These are phyloP conservation scores for Verticillium alfalfae DNA, from an alignment of 2,329 filamentous ascomycete species.

Conservation along the genomic window DNA sequence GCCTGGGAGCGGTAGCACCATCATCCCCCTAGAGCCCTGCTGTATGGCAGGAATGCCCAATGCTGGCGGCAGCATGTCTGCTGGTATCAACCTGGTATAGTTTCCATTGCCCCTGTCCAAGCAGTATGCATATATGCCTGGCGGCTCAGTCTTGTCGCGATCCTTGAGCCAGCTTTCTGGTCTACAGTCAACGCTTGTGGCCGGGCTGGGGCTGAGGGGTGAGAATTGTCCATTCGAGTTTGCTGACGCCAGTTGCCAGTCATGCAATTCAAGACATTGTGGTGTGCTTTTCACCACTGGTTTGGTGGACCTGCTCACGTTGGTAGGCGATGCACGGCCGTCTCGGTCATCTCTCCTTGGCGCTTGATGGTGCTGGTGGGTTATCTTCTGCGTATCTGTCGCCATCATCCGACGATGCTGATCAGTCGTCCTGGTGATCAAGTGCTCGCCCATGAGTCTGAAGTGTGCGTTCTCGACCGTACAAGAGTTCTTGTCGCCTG, in stretches of 20 bases:
- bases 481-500: no score
- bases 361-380: no score
- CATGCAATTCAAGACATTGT: slow-evolving; percentile 3
- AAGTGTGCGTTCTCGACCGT: no score
- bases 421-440: no score
- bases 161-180: slow-evolving; percentile 8
- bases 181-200: slow-evolving; percentile 2
- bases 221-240: slow-evolving; percentile 16
- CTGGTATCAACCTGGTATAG: slow-evolving; percentile 49
- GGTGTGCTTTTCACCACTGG: background rate
- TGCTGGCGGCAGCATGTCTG: slow-evolving; percentile 43
- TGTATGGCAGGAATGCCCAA: slow-evolving; percentile 37
- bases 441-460: no score
- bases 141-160: slow-evolving; percentile 10
- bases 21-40: slow-evolving; percentile 32
- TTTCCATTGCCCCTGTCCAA: slow-evolving; percentile 47
- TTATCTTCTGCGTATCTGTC: background rate
- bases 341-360: background rate
- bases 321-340: background rate
- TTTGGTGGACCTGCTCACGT: background rate
- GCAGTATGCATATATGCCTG: slow-evolving; percentile 40
- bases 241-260: slow-evolving; percentile 5
- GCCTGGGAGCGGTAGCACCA: slow-evolving; percentile 37
- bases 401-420: background rate
- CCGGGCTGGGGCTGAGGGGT: slow-evolving; percentile 9